phyloP scores from a whole-genome alignment of 23 red algal species.

The Gracilaria gracilis region DNA sequence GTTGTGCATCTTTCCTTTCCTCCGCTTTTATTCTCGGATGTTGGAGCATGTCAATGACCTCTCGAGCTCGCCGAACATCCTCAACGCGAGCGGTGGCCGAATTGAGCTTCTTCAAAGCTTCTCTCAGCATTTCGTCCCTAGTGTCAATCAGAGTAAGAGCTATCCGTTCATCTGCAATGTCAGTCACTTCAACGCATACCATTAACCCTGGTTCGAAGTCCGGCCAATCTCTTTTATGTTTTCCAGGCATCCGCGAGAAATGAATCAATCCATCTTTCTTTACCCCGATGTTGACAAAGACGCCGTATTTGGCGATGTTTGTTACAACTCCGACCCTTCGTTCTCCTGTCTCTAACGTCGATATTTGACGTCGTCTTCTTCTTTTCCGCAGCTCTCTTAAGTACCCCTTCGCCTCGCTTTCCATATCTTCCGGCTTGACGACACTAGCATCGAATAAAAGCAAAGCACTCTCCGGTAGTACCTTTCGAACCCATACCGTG shows the following conservation, averaged over 20 bases:
- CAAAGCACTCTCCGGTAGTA: constrained; percentile 14
- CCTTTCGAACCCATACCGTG: constrained; percentile 54
- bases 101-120: background rate
- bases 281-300: constrained; percentile 56
- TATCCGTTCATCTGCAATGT: constrained; percentile 41
- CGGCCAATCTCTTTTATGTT: constrained; percentile 39
- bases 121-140: constrained; percentile 11
- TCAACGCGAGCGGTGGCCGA: background rate
- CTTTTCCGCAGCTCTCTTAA: background rate
- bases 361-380: background rate
- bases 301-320: constrained; percentile 27
- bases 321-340: constrained; percentile 29
- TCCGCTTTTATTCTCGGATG: background rate
- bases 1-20: background rate
- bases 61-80: constrained; percentile 14
- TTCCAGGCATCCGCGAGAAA: constrained; percentile 37
- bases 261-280: constrained; percentile 60
- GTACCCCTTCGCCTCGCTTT: constrained; percentile 2
- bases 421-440: constrained; percentile 25
- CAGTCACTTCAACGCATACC: constrained; percentile 29
- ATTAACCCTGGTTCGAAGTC: constrained; percentile 12
- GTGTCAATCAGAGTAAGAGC: constrained; percentile 28
- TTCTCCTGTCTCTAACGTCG: constrained; percentile 12
- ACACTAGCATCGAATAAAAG: constrained; percentile 26
- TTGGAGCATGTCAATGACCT: background rate